Conservation (phyloP, 2,329 filamentous ascomycete species). For the Xylaria sp. region DNA sequence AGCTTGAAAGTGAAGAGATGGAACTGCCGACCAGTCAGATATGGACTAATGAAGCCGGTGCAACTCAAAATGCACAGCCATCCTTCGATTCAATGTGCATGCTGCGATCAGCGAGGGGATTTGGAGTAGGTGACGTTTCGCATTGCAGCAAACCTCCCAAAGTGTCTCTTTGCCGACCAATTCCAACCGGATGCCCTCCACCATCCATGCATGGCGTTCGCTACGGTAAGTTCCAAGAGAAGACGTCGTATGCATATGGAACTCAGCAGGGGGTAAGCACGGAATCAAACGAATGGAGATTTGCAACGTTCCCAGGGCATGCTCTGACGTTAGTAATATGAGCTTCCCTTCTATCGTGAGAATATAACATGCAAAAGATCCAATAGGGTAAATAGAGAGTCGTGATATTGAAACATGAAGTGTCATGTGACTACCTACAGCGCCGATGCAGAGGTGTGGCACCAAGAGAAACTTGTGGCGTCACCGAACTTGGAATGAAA, state of each 20-base stretch:
- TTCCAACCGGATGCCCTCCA: conserved; percentile 17
- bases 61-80: conserved; percentile 23
- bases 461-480: neutral
- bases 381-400: neutral
- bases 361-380: neutral
- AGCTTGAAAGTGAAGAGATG: conserved; percentile 5
- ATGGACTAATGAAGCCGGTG: conserved; percentile 19
- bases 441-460: neutral
- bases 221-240: neutral
- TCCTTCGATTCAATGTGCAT: conserved; percentile 21
- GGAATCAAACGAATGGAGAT: neutral
- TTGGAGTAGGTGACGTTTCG: conserved; percentile 29
- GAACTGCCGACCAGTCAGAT: conserved; percentile 29
- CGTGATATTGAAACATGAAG: neutral
- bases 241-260: neutral
- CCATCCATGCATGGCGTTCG: conserved; percentile 3
- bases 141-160: conserved; percentile 16
- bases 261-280: neutral
- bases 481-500: neutral
- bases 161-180: conserved; percentile 18
- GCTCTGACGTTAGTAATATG: neutral
- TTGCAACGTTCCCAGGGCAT: neutral
- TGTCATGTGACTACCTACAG: neutral
- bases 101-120: conserved; percentile 24
- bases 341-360: too few relatives aligned